A percentile compares a stretch with the other conserved stretches of the same genome.
Evolutionary conservation across 371 early-diverging fungal species (phyloP).

Genomic region (Saksenaea vasiformis): DNA sequence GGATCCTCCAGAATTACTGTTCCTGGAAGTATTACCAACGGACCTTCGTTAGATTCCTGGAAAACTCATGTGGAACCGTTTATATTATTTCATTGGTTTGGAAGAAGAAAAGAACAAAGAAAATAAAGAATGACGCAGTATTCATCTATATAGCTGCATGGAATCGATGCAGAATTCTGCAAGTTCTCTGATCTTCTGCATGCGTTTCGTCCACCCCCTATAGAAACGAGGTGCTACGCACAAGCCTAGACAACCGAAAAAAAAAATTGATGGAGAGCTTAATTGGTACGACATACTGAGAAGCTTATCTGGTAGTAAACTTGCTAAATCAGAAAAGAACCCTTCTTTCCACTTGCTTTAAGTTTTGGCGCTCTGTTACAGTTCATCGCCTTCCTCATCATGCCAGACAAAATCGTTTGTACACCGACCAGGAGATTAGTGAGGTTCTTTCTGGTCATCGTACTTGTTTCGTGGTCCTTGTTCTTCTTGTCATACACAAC

Average conservation of each 20-base stretch:
- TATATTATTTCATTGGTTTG: not conserved
- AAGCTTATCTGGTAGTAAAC: not conserved
- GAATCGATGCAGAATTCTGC: too few species aligned
- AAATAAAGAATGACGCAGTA: not conserved
- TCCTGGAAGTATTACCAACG: not conserved
- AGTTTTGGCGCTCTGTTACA: not conserved
- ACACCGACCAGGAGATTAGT: not conserved
- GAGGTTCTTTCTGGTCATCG: not conserved
- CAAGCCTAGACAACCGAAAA: not conserved
- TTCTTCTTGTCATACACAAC: not conserved
- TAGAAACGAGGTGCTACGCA: not conserved
- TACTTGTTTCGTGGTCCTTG: not conserved
- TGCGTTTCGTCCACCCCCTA: too few species aligned
- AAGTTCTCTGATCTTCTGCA: too few species aligned
- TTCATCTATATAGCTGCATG: not conserved
- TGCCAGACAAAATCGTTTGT: not conserved
- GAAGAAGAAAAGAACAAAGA: not conserved
- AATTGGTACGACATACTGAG: not conserved
- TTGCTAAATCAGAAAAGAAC: not conserved
- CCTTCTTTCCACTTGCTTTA: not conserved
- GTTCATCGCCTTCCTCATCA: slow-evolving; percentile 1
- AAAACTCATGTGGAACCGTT: not conserved
- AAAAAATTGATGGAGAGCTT: not conserved
- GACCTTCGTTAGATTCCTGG: not conserved
- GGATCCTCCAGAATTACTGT: not conserved